A percentile compares a stretch with the other conserved stretches of the same genome.
These are phyloP conservation scores for Pichia sp. DNA, from an alignment of 1,139 yeast genomes.

Conservation along the genomic window DNA sequence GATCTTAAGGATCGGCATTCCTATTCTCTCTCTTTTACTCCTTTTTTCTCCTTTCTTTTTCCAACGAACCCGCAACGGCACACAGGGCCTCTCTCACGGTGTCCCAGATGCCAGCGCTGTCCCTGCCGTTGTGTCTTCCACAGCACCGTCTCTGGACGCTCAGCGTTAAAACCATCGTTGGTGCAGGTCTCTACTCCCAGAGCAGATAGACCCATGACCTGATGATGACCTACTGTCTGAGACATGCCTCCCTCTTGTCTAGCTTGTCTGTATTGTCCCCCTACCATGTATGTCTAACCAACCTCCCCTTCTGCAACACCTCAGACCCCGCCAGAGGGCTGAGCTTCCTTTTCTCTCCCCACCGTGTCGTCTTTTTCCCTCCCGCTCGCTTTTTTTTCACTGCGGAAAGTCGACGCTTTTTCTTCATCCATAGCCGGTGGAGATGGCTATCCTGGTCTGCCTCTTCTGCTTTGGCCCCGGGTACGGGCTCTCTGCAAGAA, in stretches of 20 bases:
- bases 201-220: constrained; percentile 75
- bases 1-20: neutral
- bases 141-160: constrained; percentile 4
- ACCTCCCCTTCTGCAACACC: neutral
- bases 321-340: neutral
- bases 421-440: neutral
- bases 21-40: neutral
- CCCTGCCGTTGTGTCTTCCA: constrained; percentile 3
- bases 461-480: neutral
- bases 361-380: neutral
- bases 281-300: neutral
- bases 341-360: neutral
- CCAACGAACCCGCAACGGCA: constrained; percentile 3
- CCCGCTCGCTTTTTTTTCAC: neutral
- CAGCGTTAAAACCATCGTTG: constrained; percentile 90
- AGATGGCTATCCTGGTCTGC: neutral
- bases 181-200: constrained; percentile 57
- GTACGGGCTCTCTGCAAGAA: too few relatives aligned
- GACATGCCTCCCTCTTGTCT: constrained; percentile 39
- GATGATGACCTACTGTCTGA: constrained; percentile 90
- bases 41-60: neutral
- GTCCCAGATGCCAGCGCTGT: constrained; percentile 9
- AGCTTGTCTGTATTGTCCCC: neutral
- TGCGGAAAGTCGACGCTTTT: constrained; percentile 1
- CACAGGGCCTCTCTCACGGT: constrained; percentile 9